Evolutionary conservation across 306 rosid genomes (phyloP).

Genomic region (Geum urbanum): DNA sequence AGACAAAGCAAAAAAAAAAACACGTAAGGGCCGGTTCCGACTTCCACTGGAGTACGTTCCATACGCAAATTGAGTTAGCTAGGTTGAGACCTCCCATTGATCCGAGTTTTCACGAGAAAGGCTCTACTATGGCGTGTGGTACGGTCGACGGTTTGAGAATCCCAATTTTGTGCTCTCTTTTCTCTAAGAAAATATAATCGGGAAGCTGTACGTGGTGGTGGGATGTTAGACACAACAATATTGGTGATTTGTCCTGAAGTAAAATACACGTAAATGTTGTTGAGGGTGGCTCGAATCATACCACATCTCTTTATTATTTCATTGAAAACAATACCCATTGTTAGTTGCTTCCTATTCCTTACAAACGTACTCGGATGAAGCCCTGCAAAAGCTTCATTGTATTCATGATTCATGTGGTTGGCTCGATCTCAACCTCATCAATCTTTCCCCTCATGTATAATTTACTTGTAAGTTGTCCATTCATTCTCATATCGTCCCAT

Average conservation of each 20-base stretch:
- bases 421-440: neutral
- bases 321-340: neutral
- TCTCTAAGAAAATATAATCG: too few species aligned
- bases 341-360: neutral
- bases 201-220: neutral
- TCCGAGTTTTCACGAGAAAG: too few species aligned
- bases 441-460: too few species aligned
- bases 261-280: neutral
- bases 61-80: too few species aligned
- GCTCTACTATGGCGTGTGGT: too few species aligned
- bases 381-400: neutral
- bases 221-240: neutral
- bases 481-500: neutral
- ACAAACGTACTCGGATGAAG: neutral
- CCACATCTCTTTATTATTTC: neutral
- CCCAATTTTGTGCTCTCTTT: too few species aligned
- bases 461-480: neutral
- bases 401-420: neutral
- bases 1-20: too few species aligned
- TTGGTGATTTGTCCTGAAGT: neutral
- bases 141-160: too few species aligned
- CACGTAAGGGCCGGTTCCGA: too few species aligned
- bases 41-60: too few species aligned
- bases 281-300: neutral
- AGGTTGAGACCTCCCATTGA: too few species aligned